Percentiles rank a stretch among this genome's conserved stretches.
These are phyloP conservation scores for Trypanosoma rangeli DNA, from an alignment of 208 protist genomes.

Conservation along the genomic window DNA sequence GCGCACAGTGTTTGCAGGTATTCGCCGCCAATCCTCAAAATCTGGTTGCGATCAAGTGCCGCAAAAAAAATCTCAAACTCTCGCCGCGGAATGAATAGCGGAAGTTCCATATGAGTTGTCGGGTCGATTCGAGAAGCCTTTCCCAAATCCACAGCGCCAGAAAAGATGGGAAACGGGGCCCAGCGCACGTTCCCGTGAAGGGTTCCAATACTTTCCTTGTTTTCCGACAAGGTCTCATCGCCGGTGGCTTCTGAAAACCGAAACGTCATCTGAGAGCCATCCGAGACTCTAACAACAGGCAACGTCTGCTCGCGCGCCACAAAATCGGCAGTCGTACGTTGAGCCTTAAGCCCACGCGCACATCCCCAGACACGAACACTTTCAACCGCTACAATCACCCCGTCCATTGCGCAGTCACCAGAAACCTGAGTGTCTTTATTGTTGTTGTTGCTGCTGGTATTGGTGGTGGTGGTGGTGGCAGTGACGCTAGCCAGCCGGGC, in stretches of 20 bases:
- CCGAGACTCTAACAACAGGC: conserved; percentile 23
- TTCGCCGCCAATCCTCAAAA: conserved; percentile 21
- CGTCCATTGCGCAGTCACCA: not conserved
- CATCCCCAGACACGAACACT: conserved; percentile 46
- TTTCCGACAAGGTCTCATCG: conserved; percentile 23
- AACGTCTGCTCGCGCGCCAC: conserved; percentile 43
- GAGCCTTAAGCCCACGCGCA: conserved; percentile 27
- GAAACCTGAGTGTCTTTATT: not conserved
- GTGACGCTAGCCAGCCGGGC: not conserved
- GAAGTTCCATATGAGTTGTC: conserved; percentile 11
- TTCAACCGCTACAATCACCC: conserved; percentile 36
- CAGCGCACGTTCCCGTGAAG: conserved; percentile 44
- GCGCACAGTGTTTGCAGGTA: conserved; percentile 28
- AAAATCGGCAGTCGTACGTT: conserved; percentile 39
- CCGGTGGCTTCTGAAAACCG: conserved; percentile 44
- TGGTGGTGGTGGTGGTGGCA: not conserved
- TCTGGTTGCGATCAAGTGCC: conserved; percentile 23
- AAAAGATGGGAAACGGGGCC: conserved; percentile 32
- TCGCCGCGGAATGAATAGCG: conserved; percentile 34
- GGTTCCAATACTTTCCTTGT: conserved; percentile 31
- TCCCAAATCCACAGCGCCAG: conserved; percentile 32
- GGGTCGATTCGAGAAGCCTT: conserved; percentile 18
- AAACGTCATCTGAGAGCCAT: conserved; percentile 36
- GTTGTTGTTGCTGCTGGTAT: not conserved
- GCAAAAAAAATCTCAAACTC: conserved; percentile 35